Conservation (phyloP, 225 moss, liverwort and hornwort genomes). For the Bryum argenteum region DNA sequence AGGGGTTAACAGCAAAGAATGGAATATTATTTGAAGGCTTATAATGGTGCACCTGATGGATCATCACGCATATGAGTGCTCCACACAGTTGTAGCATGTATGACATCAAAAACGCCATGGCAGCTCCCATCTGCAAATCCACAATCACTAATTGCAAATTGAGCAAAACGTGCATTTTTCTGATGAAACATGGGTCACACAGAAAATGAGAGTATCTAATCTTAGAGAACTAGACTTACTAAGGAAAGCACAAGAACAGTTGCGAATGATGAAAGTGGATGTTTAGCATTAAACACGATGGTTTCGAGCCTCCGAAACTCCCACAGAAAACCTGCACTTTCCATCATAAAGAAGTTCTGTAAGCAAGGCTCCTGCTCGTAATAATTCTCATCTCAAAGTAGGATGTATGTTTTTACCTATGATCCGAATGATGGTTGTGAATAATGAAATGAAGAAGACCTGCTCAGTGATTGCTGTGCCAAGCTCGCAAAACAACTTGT, state of each 20-base stretch:
- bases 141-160: neutral
- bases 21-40: neutral
- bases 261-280: conserved; percentile 53
- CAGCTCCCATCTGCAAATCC: conserved; percentile 46
- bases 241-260: conserved; percentile 54
- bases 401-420: conserved; percentile 35
- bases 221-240: conserved; percentile 48
- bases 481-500: conserved; percentile 51
- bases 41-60: conserved; percentile 53
- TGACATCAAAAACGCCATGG: conserved; percentile 60
- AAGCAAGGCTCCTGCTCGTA: no score
- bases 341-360: conserved; percentile 20
- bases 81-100: conserved; percentile 65
- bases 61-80: conserved; percentile 71
- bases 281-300: conserved; percentile 46
- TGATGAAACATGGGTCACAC: no score
- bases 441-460: conserved; percentile 63
- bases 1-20: no score
- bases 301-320: conserved; percentile 48
- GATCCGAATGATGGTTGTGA: conserved; percentile 45
- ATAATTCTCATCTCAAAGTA: no score
- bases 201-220: no score
- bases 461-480: conserved; percentile 55
- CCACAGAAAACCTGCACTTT: conserved; percentile 49
- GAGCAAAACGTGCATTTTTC: no score